Base-by-base conservation (phyloP, 257 asterid genomes). In the Osmanthus fragrans region DNA sequence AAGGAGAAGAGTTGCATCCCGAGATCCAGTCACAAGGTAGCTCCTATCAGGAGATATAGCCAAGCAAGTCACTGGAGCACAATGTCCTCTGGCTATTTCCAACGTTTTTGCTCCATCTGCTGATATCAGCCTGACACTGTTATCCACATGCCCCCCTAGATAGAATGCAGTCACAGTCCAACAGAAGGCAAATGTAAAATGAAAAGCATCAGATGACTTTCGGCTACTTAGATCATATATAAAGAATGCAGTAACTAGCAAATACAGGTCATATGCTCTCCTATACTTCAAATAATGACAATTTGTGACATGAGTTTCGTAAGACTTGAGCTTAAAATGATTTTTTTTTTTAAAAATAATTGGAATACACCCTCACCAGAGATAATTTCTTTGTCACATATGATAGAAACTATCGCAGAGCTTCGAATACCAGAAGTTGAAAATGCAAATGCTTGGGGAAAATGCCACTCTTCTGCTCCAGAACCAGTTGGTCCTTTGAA, bases 11-110 rank as follows among this genome's bases (percentile, higher is more conserved):
- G 96, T 94, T 58, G 98, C 78, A 77, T 96, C 99, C 7, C 90
- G 92, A 76, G 99, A 93, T 23, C 98, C 99, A 13, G 98, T 90
- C 77, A 93, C 97, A 39, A 96, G 97, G 88, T 90, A 89, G 87
- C 75, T 90, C 89, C 93, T 89, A 83, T 89, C 97, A 47, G 97
- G 88, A 80, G 98, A 93, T 76, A 89, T 67, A 81, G 96, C 81
- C 80, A 96, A 78, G 84, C 97, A 96, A 25, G 98, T 93, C 69
- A 96, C 97, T 16, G 99, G 98, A 83, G 97, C 96, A 82, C 95
- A 92, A 86, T 96, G 99, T 76, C 96, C 98, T 84, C 94, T 85
- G 63, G 97, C 99, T 79, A 96, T 81, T 88, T 96, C 99, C 85
- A 92, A 81, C 71, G 99, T 93, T 87, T 85, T 93, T 73, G 99